Conservation (phyloP, 768 basidiomycete genomes). For the Cubamyces lactineus region DNA sequence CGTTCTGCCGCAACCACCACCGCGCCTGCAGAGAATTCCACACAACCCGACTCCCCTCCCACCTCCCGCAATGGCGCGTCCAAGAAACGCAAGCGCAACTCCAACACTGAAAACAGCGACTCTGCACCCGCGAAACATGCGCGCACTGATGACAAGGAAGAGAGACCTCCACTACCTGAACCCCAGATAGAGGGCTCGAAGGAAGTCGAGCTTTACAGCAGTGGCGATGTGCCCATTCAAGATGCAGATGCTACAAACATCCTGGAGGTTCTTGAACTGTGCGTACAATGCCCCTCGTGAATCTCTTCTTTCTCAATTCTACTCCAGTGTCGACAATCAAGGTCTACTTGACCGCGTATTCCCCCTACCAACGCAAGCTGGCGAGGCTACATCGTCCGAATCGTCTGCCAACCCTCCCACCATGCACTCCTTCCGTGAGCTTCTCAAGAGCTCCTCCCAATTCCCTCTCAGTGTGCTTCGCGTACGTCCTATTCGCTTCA, state of each 20-base stretch:
- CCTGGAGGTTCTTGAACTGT: constrained; percentile 64
- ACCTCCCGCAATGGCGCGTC: constrained; percentile 37
- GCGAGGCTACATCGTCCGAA: constrained; percentile 46
- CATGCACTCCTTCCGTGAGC: constrained; percentile 53
- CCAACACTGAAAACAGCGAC: constrained; percentile 49
- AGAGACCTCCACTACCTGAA: constrained; percentile 28
- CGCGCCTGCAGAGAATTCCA: constrained; percentile 45
- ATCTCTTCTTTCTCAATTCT: constrained; percentile 14
- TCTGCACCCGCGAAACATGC: constrained; percentile 53
- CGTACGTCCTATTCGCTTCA: constrained; percentile 43
- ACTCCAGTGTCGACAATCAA: constrained; percentile 65
- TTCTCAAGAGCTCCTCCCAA: constrained; percentile 56
- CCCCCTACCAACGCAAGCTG: constrained; percentile 49
- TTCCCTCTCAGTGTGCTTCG: constrained; percentile 59
- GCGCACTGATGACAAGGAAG: constrained; percentile 45
- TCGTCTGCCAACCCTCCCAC: constrained; percentile 27
- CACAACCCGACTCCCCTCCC: constrained; percentile 29
- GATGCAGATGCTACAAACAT: constrained; percentile 52
- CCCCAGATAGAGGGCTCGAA: constrained; percentile 24
- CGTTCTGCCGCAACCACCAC: constrained; percentile 50
- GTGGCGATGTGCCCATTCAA: constrained; percentile 53
- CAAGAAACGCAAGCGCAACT: constrained; percentile 73
- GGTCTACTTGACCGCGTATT: constrained; percentile 82
- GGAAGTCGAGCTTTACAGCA: constrained; percentile 38
- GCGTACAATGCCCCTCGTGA: constrained; percentile 28